Conservation (phyloP, 2,329 filamentous ascomycete species). For the Leptographium wingfieldii region DNA sequence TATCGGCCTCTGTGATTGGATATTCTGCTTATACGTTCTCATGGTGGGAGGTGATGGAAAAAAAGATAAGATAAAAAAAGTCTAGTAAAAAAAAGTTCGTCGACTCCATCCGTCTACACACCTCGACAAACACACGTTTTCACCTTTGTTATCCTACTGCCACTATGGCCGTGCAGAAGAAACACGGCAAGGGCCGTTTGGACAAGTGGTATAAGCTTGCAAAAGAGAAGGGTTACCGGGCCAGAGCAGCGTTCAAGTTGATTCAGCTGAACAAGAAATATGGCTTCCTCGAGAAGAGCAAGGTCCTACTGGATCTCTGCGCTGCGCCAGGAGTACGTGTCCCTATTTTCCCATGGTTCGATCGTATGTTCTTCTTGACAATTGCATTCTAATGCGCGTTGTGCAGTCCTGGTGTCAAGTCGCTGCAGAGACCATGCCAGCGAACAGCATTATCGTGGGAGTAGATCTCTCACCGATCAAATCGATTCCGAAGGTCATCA, state of each 20-base stretch:
- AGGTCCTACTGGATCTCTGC: constrained; percentile 92
- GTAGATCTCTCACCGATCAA: constrained; percentile 95
- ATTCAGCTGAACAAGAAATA: constrained; percentile 99
- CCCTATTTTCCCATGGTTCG: not conserved
- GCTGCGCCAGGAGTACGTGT: constrained; percentile 74
- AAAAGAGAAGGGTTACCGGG: constrained; percentile 95
- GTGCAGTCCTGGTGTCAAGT: constrained; percentile 86
- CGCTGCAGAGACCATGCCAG: constrained; percentile 87
- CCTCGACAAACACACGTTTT: not conserved
- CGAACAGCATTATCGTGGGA: constrained; percentile 79
- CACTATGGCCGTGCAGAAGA: constrained; percentile 91
- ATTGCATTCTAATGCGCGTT: constrained; percentile 14
- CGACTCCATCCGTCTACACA: not conserved
- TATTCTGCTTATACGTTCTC: not conserved
- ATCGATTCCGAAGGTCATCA: constrained; percentile 83
- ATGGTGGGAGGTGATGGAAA: not conserved
- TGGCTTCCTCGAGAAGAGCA: constrained; percentile 93
- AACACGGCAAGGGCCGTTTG: constrained; percentile 94
- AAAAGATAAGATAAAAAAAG: not conserved
- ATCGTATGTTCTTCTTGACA: not conserved
- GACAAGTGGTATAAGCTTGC: constrained; percentile 99
- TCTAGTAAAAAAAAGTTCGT: not conserved
- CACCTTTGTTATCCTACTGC: not conserved
- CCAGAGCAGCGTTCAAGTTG: constrained; percentile 92
- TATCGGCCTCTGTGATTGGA: constrained; percentile 7